Evolutionary conservation across 2,329 filamentous ascomycete species (phyloP).

Genomic region (Ceratocystis colombiana): DNA sequence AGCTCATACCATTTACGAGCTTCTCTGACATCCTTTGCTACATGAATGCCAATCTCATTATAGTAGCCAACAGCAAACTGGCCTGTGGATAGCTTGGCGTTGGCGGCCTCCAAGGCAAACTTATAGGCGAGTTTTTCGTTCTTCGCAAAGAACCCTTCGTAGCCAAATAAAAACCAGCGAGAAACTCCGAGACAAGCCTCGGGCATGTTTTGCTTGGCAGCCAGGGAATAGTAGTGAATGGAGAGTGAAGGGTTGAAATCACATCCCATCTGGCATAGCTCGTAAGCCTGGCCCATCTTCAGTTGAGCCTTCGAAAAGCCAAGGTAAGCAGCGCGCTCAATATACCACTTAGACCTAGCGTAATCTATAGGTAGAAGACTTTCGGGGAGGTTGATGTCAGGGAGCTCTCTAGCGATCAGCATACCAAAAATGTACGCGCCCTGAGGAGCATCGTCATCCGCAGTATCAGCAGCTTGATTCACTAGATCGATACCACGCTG

Average conservation of each 20-base stretch:
- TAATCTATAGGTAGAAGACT: conserved; percentile 60
- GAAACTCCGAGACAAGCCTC: conserved; percentile 95
- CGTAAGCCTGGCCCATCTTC: conserved; percentile 94
- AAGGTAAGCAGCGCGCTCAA: conserved; percentile 91
- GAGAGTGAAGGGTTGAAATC: conserved; percentile 91
- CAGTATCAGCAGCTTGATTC: conserved; percentile 67
- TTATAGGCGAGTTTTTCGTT: conserved; percentile 89
- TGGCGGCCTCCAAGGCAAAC: conserved; percentile 79
- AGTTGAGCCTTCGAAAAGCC: conserved; percentile 94
- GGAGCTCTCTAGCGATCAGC: conserved; percentile 79
- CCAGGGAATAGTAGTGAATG: conserved; percentile 89
- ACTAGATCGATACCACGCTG: conserved; percentile 71
- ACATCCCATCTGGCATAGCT: conserved; percentile 85
- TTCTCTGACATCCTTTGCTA: conserved; percentile 70
- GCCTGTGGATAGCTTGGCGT: conserved; percentile 71
- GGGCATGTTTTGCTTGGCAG: conserved; percentile 80
- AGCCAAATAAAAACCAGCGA: conserved; percentile 96
- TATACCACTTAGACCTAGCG: conserved; percentile 67
- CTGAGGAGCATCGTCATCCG: conserved; percentile 93
- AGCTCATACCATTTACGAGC: conserved; percentile 84
- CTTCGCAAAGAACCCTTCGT: conserved; percentile 84
- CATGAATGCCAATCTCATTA: conserved; percentile 88
- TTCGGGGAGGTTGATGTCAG: conserved; percentile 75
- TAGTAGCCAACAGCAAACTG: conserved; percentile 98
- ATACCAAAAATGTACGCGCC: conserved; percentile 94